Conservation (phyloP, 1,139 yeast species). For the Petasospora fabianii region DNA sequence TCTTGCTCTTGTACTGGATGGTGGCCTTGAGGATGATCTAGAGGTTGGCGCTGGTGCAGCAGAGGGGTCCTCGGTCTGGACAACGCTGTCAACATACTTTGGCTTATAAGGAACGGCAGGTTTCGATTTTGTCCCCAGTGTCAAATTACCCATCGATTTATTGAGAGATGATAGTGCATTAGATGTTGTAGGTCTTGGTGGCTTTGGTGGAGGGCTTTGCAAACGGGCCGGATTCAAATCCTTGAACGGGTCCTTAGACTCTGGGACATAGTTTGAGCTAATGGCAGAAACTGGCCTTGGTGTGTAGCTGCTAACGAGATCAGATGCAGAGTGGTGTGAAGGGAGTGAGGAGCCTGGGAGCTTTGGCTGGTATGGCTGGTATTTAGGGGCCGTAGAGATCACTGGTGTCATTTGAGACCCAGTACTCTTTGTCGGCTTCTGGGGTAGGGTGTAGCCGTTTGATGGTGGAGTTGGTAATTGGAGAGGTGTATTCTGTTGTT, state of each 20-base stretch:
- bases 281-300: constrained; percentile 10
- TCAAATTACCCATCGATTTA: constrained; percentile 21
- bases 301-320: constrained; percentile 1
- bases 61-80: constrained; percentile 22
- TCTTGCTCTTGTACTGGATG: constrained; percentile 11
- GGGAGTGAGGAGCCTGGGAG: not conserved
- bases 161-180: constrained; percentile 15
- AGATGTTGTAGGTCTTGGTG: constrained; percentile 24
- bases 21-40: constrained; percentile 3
- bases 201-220: constrained; percentile 19
- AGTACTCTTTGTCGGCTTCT: not conserved
- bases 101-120: constrained; percentile 18
- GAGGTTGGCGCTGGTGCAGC: constrained; percentile 1
- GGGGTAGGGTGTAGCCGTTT: too few species aligned
- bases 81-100: constrained; percentile 26
- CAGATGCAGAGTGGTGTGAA: constrained; percentile 7
- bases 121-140: constrained; percentile 6
- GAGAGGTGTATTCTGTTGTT: not conserved
- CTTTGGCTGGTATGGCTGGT: not conserved
- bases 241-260: constrained; percentile 18
- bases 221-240: constrained; percentile 5
- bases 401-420: not conserved
- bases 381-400: too few species aligned
- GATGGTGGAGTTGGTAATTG: not conserved
- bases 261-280: constrained; percentile 5